Base-by-base conservation (phyloP, 108 stramenopile genomes). In the Phaeodactylum tricornutum region DNA sequence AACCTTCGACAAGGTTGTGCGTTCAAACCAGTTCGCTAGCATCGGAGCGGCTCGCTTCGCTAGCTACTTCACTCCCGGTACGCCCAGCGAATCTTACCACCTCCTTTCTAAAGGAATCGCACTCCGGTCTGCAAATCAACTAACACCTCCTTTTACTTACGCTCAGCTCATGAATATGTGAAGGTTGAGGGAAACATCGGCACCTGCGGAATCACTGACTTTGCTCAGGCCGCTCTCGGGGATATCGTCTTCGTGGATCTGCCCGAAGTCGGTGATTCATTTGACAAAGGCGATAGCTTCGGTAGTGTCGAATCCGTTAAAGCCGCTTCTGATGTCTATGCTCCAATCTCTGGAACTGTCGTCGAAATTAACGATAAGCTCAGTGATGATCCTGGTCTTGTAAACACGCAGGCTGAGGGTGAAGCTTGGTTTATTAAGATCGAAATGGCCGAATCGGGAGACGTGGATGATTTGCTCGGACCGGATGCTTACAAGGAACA, bases 221-320 rank as follows among this genome's bases (percentile, higher is more conserved):
- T 82, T 68, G 98, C 98, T 33, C 86, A 89, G 61, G 64, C 84
- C 22, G 90, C 82, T 20, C 70, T 99, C 43, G 98, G 98, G 30
- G 98, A 99, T 50, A 92, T 98, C 50, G 98, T 99, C 43, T 96
- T 77, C 66, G 95, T 99, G 20, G 95, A 95, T 48, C 86, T 99
- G 33, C 98, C 98, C 3, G 76, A 79, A 33, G 72, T 87, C 30
- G 98, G 84, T 28, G 93, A 92, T 50, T 62, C 74, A 29, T 87
- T 95, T 58, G 89, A 81, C 24, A 88, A 84, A 47, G 90, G 86
- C 39, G 92, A 92, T 20, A 58, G 74, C 30, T 94, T 97, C 66
- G 96, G 92, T 31, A 76, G 81, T 30, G 97, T 99, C 26, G 98
- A 98, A 67, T 98, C 97, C n/a, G 98, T 99, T 50, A 99, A 99